Base-by-base conservation (phyloP, 495 filamentous ascomycete species). In the Penicillium psychrofluorescens region DNA sequence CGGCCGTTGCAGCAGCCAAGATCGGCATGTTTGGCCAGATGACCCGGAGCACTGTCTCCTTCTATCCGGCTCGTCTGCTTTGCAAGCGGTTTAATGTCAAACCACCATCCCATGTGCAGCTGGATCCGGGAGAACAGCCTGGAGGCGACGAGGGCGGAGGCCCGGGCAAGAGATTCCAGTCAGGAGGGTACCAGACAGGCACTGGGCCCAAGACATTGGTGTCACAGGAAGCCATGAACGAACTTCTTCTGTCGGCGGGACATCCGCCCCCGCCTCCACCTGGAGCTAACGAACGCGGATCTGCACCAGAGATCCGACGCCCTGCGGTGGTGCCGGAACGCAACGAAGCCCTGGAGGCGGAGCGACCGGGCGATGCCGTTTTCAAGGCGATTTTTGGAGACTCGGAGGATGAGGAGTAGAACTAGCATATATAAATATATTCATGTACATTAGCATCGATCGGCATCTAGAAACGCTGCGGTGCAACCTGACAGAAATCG, bases 351-450 rank as follows among this genome's bases (percentile, higher is more conserved):
- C 55, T 98, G 28, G 90, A 95, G 52, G 86, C 76, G 0, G 75
- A 84, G 51, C 81, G 81, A 44, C 87, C 90, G 5, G 84, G 83
- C 2, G 91, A 95, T 37, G 88, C 84, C n/a, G 83, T 96, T 4
- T 94, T 98, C 56, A 86, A 82, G 59, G 88, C 88, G 14, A 89
- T 98, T 11, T 98, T 98, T 72, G 92, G 91, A 8, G 88, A 86
- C 58, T 86, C 84, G 43, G 85, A 87, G 53, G 84, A 90, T 48
- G 84, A 88, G 11, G 73, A 78, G 35, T 15, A 15, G 5, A 34
- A 2, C n/a, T 12, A 34, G 32, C 32, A 34, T 7, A 12, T 34
- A 34, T 11, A 34, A 7, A 34, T 12, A 10, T 0, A 34, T 10
- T 12, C 9, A 34, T 34, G 10, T 12, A 7, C 22, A 22, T 22